Evolutionary conservation across 2,329 filamentous ascomycete species (phyloP).

Genomic region (Hypoxylon sp.): DNA sequence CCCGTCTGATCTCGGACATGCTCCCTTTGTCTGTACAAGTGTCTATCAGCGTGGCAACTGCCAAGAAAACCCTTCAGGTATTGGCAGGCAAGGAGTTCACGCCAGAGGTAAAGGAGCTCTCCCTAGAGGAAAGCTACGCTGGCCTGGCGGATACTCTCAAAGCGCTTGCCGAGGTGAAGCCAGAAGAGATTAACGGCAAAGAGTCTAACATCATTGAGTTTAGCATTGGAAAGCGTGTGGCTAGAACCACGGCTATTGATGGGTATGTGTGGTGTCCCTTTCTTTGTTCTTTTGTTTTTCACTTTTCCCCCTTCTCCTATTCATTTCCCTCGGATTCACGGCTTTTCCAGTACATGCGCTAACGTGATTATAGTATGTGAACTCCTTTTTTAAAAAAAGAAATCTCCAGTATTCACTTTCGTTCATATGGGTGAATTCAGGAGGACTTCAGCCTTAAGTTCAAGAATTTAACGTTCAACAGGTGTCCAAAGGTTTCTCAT

Average conservation of each 20-base stretch:
- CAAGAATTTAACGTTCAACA: constrained; percentile 17
- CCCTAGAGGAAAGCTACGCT: constrained; percentile 56
- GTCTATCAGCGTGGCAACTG: constrained; percentile 44
- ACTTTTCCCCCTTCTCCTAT: neutral
- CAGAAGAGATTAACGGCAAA: constrained; percentile 56
- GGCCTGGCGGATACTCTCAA: constrained; percentile 55
- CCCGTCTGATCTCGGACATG: constrained; percentile 61
- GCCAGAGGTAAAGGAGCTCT: constrained; percentile 51
- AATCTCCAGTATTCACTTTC: neutral
- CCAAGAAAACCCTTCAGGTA: constrained; percentile 54
- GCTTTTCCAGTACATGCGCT: neutral
- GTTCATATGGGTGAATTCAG: neutral
- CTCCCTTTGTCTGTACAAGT: constrained; percentile 61
- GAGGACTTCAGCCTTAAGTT: neutral
- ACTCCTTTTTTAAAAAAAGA: neutral
- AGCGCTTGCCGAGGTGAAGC: constrained; percentile 51
- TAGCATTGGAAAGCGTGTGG: constrained; percentile 53
- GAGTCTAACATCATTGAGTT: constrained; percentile 53
- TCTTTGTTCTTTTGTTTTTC: neutral
- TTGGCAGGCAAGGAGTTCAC: constrained; percentile 55
- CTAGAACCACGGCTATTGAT: constrained; percentile 50
- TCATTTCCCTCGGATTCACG: neutral
- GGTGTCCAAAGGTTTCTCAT: constrained; percentile 64
- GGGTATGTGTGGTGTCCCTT: constrained; percentile 51
- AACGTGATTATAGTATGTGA: constrained; percentile 24